Conservation (phyloP, 257 asterid genomes). For the Fraxinus cuspidata region DNA sequence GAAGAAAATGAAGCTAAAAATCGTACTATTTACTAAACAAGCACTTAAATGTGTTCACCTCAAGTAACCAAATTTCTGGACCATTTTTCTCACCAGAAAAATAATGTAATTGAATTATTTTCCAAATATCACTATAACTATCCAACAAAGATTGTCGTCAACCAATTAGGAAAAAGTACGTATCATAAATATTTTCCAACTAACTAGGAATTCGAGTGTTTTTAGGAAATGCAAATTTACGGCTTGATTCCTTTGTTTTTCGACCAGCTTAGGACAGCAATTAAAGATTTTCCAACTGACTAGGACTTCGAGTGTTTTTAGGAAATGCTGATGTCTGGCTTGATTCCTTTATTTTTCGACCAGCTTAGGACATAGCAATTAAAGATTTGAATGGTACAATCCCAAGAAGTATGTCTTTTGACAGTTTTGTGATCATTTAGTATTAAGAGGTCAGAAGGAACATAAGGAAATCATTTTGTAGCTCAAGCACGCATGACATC, state of each 20-base stretch:
- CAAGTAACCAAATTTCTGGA: too few species aligned
- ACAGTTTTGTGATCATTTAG: neutral
- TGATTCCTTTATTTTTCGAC: neutral
- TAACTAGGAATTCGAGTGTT: neutral
- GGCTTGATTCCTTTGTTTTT: neutral
- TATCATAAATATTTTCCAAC: neutral
- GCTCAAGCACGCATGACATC: neutral
- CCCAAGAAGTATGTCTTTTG: neutral
- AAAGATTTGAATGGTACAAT: neutral
- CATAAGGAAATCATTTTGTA: too few species aligned
- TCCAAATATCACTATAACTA: too few species aligned
- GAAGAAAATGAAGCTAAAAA: too few species aligned
- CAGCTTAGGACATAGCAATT: neutral
- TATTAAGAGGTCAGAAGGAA: too few species aligned
- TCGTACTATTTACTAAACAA: too few species aligned
- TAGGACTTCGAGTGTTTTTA: neutral
- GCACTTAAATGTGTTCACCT: too few species aligned
- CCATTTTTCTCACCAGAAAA: too few species aligned
- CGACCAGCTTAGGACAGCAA: neutral
- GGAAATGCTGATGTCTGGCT: neutral
- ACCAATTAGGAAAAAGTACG: too few species aligned
- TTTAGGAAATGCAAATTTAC: neutral
- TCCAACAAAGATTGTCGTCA: too few species aligned
- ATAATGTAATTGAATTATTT: too few species aligned
- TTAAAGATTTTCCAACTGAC: neutral